Base-by-base conservation (phyloP, 2,329 filamentous ascomycete genomes). In the Cryphonectria naterciae region DNA sequence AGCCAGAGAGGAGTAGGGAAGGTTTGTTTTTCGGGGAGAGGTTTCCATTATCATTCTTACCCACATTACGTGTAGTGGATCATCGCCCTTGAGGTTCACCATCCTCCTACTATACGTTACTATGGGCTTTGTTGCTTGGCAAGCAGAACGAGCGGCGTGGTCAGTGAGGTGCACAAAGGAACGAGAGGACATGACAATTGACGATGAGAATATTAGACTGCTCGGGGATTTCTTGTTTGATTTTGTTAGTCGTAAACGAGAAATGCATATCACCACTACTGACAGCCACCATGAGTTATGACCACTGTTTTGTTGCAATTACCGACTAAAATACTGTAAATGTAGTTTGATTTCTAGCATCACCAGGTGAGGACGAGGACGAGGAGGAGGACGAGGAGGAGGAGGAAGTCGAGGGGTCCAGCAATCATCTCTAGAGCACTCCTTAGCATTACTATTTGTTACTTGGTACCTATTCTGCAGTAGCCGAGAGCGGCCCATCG, bases 81-180 rank as follows among this genome's bases (percentile, higher is more conserved):
- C 10, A 41, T 13, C 46, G 54, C n/a, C 64, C 54, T 46, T 13
- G 46, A 35, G 19, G 11, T 17, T 32, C 19, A 25, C 10, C 54
- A 28, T 35, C n/a, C 13, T 58, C 41, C 37, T 67, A 41, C 4
- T 46, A 49, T 49, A 49, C 37, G 54, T 39, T 28, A 37, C 15
- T 43, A 22, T 43, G 35, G 49, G 49, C 35, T 39, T 46, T 49
- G 15, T 46, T 15, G 41, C 39, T 46, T 35, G 52, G 43, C 37
- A 25, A 43, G 25, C 41, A 60, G 17, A 46, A 49, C 46, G 46
- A 49, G 22, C 19, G 65, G 65, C 49, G 65, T 61, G 65, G 56
- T 49, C 41, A 19, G n/a, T 64, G 61, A 28, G 11, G 35, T 19
- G 35, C 58, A 25, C 46, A 49, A n/a, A 49, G 7, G 46, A 49